phyloP scores from a whole-genome alignment of 2,329 filamentous ascomycete genomes.

The Beauveria bassiana region DNA sequence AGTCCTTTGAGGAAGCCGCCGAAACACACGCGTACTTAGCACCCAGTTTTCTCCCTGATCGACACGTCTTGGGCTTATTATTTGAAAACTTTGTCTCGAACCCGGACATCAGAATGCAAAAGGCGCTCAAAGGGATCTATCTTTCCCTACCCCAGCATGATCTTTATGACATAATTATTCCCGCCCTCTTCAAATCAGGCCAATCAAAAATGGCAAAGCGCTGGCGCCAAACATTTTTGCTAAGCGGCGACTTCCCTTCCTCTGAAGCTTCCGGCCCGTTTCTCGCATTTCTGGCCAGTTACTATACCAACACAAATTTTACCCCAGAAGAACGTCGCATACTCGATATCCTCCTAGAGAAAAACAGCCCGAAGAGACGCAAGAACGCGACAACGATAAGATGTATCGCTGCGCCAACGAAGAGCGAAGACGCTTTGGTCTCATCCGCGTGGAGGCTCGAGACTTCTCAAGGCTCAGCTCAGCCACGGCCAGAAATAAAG shows the following conservation, averaged over 20 bases:
- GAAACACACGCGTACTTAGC: conserved; percentile 41
- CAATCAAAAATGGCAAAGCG: conserved; percentile 32
- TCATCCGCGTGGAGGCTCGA: neutral
- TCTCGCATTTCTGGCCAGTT: conserved; percentile 38
- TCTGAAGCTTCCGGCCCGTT: conserved; percentile 37
- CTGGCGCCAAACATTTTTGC: conserved; percentile 40
- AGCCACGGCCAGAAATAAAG: conserved; percentile 11
- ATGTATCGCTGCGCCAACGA: neutral
- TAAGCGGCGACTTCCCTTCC: conserved; percentile 34
- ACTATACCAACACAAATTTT: conserved; percentile 34
- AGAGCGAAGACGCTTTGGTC: neutral
- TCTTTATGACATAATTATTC: conserved; percentile 45
- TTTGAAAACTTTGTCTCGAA: conserved; percentile 36
- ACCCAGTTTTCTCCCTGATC: conserved; percentile 33
- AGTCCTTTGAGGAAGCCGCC: conserved; percentile 20
- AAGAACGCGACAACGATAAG: neutral
- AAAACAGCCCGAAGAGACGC: neutral
- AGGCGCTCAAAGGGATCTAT: conserved; percentile 38
- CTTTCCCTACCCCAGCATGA: conserved; percentile 31
- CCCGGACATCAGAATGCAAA: conserved; percentile 27
- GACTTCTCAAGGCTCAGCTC: neutral
- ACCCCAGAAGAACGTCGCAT: conserved; percentile 26
- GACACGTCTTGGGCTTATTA: conserved; percentile 33
- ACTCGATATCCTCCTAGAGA: neutral
- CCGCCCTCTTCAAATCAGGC: conserved; percentile 41